phyloP scores from a whole-genome alignment of 106 monocot genomes.

The Acanthochlamys bracteata region DNA sequence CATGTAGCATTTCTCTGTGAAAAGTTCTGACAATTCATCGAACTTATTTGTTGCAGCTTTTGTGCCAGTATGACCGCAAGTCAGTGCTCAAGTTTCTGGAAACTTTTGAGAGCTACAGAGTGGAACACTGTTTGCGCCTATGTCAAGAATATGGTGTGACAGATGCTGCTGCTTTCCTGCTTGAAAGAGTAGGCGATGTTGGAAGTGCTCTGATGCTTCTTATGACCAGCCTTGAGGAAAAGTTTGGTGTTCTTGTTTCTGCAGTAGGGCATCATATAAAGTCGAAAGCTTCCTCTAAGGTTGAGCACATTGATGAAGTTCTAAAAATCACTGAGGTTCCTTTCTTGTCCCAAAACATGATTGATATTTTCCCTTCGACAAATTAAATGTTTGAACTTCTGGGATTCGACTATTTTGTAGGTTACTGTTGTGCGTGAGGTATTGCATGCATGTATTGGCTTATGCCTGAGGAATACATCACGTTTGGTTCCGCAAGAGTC shows the following conservation, averaged over 20 bases:
- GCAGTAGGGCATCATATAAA: conserved; percentile 28
- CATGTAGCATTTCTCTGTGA: no score
- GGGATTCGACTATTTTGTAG: conserved; percentile 25
- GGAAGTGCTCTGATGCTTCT: conserved; percentile 59
- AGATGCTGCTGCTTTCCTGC: conserved; percentile 94
- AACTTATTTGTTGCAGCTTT: conserved; percentile 46
- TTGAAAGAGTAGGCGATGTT: conserved; percentile 94
- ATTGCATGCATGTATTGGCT: conserved; percentile 48
- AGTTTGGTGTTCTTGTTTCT: conserved; percentile 53
- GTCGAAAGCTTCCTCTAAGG: conserved; percentile 6
- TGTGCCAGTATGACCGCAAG: conserved; percentile 74
- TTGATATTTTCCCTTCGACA: background rate
- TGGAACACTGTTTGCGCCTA: conserved; percentile 75
- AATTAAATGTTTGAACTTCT: background rate
- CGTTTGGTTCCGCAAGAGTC: conserved; percentile 66
- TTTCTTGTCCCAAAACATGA: background rate
- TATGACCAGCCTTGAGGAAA: conserved; percentile 49
- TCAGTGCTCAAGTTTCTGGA: conserved; percentile 87
- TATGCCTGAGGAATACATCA: conserved; percentile 84
- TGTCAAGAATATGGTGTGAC: conserved; percentile 78
- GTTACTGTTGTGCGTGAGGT: conserved; percentile 51
- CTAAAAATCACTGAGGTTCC: conserved; percentile 65
- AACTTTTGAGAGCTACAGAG: conserved; percentile 84
- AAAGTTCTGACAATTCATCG: no score
- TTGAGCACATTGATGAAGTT: conserved; percentile 28